Percentiles rank a stretch among this genome's conserved stretches.
These are phyloP conservation scores for Venturia asperata DNA, from an alignment of 2,329 filamentous ascomycete genomes.

Conservation along the genomic window DNA sequence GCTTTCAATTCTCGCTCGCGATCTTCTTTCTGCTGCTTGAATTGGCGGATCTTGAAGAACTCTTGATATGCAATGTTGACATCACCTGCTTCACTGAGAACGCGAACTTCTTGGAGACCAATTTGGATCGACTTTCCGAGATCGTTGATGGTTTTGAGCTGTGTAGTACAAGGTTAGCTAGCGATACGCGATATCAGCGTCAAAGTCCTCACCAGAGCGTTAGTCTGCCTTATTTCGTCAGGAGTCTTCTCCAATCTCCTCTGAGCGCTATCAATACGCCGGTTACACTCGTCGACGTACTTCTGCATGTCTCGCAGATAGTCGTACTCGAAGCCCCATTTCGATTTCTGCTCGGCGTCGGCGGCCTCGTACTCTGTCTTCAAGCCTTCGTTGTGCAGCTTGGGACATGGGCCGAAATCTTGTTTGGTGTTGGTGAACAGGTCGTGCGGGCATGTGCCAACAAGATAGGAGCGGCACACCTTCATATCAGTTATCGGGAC, in stretches of 20 bases:
- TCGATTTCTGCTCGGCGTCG: conserved; percentile 61
- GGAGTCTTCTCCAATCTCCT: conserved; percentile 91
- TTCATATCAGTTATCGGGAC: conserved; percentile 86
- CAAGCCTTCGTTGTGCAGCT: conserved; percentile 78
- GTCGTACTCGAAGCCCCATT: conserved; percentile 90
- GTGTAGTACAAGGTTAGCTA: conserved; percentile 5
- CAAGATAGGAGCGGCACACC: conserved; percentile 90
- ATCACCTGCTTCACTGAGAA: conserved; percentile 73
- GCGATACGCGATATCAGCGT: background rate
- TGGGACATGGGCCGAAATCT: conserved; percentile 83
- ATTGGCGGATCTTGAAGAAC: conserved; percentile 75
- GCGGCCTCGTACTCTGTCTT: conserved; percentile 83
- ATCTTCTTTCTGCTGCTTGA: conserved; percentile 73
- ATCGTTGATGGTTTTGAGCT: conserved; percentile 79
- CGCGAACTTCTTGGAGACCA: conserved; percentile 76
- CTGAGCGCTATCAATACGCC: conserved; percentile 85
- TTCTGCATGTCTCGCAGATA: conserved; percentile 94
- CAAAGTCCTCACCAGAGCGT: conserved; percentile 54
- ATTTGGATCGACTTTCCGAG: conserved; percentile 69
- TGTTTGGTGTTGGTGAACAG: conserved; percentile 99
- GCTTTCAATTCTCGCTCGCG: conserved; percentile 83
- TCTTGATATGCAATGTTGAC: conserved; percentile 81
- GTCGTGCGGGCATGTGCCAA: conserved; percentile 91
- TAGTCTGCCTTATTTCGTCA: conserved; percentile 94
- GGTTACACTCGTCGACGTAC: conserved; percentile 95